A percentile compares a stretch with the other conserved stretches of the same genome.
Evolutionary conservation across 2,329 filamentous ascomycete genomes (phyloP).

Genomic region (Pseudogymnoascus sp.): DNA sequence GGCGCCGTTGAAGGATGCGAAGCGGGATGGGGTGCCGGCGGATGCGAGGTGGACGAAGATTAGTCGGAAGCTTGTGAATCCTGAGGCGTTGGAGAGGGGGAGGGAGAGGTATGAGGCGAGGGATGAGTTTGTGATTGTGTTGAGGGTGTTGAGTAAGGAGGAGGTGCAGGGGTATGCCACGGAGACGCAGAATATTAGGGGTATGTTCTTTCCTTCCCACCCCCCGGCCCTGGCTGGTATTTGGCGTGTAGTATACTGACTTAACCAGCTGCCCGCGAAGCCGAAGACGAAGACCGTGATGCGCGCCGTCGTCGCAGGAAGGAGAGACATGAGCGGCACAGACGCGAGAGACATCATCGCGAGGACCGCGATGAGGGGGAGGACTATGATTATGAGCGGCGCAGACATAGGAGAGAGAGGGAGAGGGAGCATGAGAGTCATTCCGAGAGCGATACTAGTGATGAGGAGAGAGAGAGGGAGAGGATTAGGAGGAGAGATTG

Average conservation of each 20-base stretch:
- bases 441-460: conserved; percentile 22
- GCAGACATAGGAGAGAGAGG: conserved; percentile 7
- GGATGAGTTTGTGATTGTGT: conserved; percentile 88
- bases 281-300: conserved; percentile 19
- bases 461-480: conserved; percentile 13
- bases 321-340: conserved; percentile 27
- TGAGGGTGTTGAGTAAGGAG: conserved; percentile 77
- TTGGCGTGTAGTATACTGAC: conserved; percentile 10
- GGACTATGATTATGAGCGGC: conserved; percentile 15
- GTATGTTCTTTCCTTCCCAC: conserved; percentile 38
- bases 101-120: conserved; percentile 87
- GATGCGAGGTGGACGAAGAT: conserved; percentile 93
- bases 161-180: conserved; percentile 84
- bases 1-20: conserved; percentile 84
- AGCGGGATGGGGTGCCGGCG: conserved; percentile 65
- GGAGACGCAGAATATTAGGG: conserved; percentile 74
- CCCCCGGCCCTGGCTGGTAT: background rate
- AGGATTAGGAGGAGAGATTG: background rate
- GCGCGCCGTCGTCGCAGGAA: conserved; percentile 25
- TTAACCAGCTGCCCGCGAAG: conserved; percentile 21
- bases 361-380: conserved; percentile 13
- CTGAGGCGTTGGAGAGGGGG: conserved; percentile 75
- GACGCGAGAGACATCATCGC: conserved; percentile 23
- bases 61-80: conserved; percentile 79
- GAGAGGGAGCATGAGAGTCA: conserved; percentile 10